Evolutionary conservation across 345 rosid species (phyloP).

Genomic region (Moringa oleifera): DNA sequence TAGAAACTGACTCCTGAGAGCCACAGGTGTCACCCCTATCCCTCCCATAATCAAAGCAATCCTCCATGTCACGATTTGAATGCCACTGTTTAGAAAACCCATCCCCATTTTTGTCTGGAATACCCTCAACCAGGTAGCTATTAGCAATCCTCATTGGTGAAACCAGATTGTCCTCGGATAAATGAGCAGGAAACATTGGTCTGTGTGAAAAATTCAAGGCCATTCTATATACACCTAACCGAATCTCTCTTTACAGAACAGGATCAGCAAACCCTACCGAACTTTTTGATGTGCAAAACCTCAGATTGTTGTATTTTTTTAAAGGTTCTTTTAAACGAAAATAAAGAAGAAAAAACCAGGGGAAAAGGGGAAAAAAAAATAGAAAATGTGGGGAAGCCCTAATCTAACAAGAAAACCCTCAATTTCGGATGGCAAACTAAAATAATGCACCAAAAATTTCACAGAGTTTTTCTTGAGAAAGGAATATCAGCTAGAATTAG

Average conservation of each 20-base stretch:
- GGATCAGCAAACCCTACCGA: not conserved
- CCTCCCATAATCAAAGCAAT: constrained; percentile 59
- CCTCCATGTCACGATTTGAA: constrained; percentile 38
- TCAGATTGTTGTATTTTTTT: constrained; percentile 9
- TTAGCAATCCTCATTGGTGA: constrained; percentile 61
- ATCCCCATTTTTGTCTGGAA: constrained; percentile 38
- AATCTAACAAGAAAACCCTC: constrained; percentile 29
- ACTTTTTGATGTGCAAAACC: constrained; percentile 19
- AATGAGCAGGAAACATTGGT: constrained; percentile 49
- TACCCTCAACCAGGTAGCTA: constrained; percentile 55
- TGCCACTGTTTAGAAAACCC: constrained; percentile 35
- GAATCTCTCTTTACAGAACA: constrained; percentile 12
- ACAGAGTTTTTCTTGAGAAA: constrained; percentile 21
- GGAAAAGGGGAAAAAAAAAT: not conserved
- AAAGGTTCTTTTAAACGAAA: too few relatives aligned
- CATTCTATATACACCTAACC: constrained; percentile 39
- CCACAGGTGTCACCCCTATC: constrained; percentile 38
- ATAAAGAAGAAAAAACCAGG: not conserved
- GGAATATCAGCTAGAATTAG: constrained; percentile 2
- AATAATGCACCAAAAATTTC: constrained; percentile 34
- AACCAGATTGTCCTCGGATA: constrained; percentile 63
- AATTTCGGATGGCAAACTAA: constrained; percentile 41
- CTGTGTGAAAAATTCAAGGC: constrained; percentile 84
- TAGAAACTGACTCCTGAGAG: constrained; percentile 63
- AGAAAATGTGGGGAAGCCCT: constrained; percentile 8